These are phyloP conservation scores for Rhododendron simsii DNA, from an alignment of 148 eudicot genomes.

Conservation along the genomic window DNA sequence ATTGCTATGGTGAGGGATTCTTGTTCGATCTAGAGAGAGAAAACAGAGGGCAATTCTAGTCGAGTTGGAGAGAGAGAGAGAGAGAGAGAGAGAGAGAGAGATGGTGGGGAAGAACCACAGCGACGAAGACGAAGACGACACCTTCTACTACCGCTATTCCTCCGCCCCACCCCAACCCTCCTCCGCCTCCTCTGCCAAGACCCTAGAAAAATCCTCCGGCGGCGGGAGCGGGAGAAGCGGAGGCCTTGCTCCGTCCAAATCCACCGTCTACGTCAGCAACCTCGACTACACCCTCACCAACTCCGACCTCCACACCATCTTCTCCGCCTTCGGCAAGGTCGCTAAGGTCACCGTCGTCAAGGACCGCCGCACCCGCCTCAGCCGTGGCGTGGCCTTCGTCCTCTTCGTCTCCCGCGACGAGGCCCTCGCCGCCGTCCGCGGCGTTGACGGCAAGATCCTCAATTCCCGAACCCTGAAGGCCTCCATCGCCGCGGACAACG, in stretches of 20 bases:
- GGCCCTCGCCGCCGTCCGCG: constrained; percentile 51
- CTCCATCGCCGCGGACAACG: constrained; percentile 81
- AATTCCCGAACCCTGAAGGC: constrained; percentile 68
- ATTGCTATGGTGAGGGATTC: no score
- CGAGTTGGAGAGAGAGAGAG: not conserved
- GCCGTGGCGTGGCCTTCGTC: constrained; percentile 87
- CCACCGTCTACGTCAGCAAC: constrained; percentile 88
- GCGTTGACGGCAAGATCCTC: constrained; percentile 60
- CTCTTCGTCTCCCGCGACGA: constrained; percentile 71
- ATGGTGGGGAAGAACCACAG: constrained; percentile 29
- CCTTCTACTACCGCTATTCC: constrained; percentile 72
- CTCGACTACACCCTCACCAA: constrained; percentile 75
- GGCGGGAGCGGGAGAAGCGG: constrained; percentile 26
- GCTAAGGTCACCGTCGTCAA: constrained; percentile 88
- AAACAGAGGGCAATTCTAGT: not conserved
- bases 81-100: constrained; percentile 3
- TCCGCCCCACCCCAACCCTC: constrained; percentile 38
- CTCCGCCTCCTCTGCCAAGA: constrained; percentile 24
- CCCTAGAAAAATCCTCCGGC: constrained; percentile 8
- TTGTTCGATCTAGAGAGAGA: no score
- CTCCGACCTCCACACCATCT: constrained; percentile 83
- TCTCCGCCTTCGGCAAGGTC: constrained; percentile 91
- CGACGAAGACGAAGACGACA: constrained; percentile 78
- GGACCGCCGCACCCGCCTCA: constrained; percentile 59
- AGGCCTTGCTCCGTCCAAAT: constrained; percentile 82